phyloP scores from a whole-genome alignment of 257 asterid species.

The Solanum lycopersicoides region DNA sequence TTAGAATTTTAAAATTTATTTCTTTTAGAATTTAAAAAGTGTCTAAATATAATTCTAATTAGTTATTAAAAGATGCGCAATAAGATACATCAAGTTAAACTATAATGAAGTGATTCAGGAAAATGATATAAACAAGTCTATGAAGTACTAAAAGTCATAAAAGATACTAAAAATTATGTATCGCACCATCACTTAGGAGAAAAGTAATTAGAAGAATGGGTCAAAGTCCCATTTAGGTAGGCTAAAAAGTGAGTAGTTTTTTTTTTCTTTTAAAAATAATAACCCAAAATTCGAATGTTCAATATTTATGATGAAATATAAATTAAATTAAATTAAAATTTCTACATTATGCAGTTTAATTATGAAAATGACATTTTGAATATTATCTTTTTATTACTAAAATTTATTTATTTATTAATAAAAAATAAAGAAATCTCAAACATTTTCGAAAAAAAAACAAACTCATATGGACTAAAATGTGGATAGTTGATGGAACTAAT shows the following conservation, averaged over 20 bases:
- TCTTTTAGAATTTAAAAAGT: not conserved
- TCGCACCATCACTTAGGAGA: not conserved
- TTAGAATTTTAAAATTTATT: too few relatives aligned
- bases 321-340: not conserved
- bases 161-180: not conserved
- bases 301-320: not conserved
- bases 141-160: not conserved
- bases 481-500: not conserved
- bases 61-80: not conserved
- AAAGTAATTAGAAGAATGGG: not conserved
- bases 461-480: too few relatives aligned
- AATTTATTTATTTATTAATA: too few relatives aligned
- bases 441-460: too few relatives aligned
- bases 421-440: too few relatives aligned
- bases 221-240: not conserved
- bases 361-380: too few relatives aligned
- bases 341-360: accelerated
- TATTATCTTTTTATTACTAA: not conserved
- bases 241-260: not conserved
- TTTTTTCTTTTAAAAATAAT: too few relatives aligned
- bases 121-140: not conserved
- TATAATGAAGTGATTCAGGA: not conserved
- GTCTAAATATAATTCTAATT: not conserved
- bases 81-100: not conserved
- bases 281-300: accelerated